Base-by-base conservation (phyloP, 441 rosid species). In the Melastoma candidum region DNA sequence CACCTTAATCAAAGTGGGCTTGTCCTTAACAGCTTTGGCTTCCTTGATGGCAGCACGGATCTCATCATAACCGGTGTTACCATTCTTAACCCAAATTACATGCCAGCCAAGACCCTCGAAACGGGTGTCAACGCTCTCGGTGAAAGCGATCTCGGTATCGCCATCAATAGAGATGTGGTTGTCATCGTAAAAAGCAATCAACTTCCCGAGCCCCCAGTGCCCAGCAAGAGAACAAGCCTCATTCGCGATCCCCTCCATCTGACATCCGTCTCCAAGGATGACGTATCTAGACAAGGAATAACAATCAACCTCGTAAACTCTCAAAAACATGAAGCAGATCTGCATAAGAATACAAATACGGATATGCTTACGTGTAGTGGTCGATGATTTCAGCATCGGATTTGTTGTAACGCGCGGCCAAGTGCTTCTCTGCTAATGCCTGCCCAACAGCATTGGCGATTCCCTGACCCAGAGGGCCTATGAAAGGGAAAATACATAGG, bases 401-500 rank as follows among this genome's bases (percentile, higher is more conserved):
- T 56, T 94, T 94, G 82, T 94, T 90, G 71, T 54, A 94, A 59
- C 99, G 84, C 56, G 97, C 97, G 61, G 97, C 99, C 75, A 94
- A 75, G 69, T 94, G 92, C 76, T 75, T 94, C 86, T 94, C 97
- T 0, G 83, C 95, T 17, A 94, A 94, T 47, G 99, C 99, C 84
- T 90, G 78, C 56, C 99, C 99, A 47, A 94, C 99, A 53, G 90
- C 99, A 78, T 94, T 94, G 17, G 95, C 97, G 47, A 85, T 46
- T 45, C 99, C 99, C 72, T 90, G 99, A 52, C 99, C 99, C 66
- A 94, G 99, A 57, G 99, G 99, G 73, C 97, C 99, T 94, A 57
- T 44, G 44, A 26, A 68, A 32, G 45, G 39, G 17, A 44, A 8
- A 13, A 48, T 9, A 55, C 22, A 41, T 9, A 22, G 14, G 12